A percentile compares a stretch with the other conserved stretches of the same genome.
Evolutionary conservation across 306 rosid genomes (phyloP).

Genomic region (Vigna trinervia): DNA sequence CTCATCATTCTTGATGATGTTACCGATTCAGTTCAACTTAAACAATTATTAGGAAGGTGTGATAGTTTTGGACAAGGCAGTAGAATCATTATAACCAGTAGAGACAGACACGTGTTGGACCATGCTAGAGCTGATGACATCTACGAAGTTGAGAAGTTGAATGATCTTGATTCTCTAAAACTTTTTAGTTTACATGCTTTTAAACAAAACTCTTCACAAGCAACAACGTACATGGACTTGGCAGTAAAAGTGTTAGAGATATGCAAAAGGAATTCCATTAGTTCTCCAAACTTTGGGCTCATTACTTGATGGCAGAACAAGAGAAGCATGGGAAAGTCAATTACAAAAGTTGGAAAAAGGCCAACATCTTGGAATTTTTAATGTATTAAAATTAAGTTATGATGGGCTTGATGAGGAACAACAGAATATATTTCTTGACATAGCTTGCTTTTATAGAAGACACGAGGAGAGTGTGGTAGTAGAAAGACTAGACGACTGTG

Average conservation of each 20-base stretch:
- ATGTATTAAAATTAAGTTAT: constrained; percentile 39
- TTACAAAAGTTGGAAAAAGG: constrained; percentile 23
- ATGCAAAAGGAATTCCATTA: constrained; percentile 48
- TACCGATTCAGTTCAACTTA: not conserved
- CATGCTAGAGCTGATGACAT: constrained; percentile 25
- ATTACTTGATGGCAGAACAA: not conserved
- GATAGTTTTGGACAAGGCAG: not conserved
- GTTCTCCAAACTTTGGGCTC: constrained; percentile 49
- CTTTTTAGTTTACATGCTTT: constrained; percentile 48
- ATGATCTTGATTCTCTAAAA: constrained; percentile 33
- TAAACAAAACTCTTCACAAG: not conserved
- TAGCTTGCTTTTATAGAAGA: constrained; percentile 46
- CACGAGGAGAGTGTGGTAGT: not conserved
- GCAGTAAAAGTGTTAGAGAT: constrained; percentile 1
- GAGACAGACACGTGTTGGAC: constrained; percentile 32
- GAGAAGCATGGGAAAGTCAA: constrained; percentile 35
- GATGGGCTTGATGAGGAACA: constrained; percentile 34
- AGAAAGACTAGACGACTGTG: not conserved
- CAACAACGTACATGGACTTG: not conserved
- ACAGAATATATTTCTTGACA: constrained; percentile 29
- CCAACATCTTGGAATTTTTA: not conserved
- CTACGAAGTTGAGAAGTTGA: constrained; percentile 37
- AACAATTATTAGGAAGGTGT: constrained; percentile 7
- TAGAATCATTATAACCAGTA: constrained; percentile 43
- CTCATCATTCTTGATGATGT: constrained; percentile 46